Evolutionary conservation across 2,329 filamentous ascomycete species (phyloP).

Genomic region (Elsinoe perseae): DNA sequence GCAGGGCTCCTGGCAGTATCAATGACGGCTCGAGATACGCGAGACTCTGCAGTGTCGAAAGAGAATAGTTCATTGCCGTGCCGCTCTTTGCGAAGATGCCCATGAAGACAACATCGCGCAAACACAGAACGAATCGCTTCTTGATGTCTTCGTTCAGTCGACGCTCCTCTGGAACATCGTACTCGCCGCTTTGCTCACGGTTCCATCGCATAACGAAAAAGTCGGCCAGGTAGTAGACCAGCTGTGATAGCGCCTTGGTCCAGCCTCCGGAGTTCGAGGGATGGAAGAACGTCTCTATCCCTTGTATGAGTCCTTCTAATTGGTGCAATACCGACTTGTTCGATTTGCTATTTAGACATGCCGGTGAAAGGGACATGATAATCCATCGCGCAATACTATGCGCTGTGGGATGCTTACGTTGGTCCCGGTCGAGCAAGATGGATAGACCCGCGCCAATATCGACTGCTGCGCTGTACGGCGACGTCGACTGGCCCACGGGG

Average conservation of each 20-base stretch:
- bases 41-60: constrained; percentile 80
- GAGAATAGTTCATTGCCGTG: constrained; percentile 83
- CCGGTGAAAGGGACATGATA: constrained; percentile 82
- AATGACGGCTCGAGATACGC: constrained; percentile 86
- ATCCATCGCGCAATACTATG: constrained; percentile 93
- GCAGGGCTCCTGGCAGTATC: constrained; percentile 84
- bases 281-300: constrained; percentile 97
- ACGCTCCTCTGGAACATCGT: constrained; percentile 73
- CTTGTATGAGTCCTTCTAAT: constrained; percentile 85
- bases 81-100: constrained; percentile 94
- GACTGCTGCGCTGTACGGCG: constrained; percentile 72
- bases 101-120: constrained; percentile 95
- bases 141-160: constrained; percentile 74
- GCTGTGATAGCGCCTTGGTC: constrained; percentile 82
- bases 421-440: constrained; percentile 82
- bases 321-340: constrained; percentile 64
- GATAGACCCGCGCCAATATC: constrained; percentile 79
- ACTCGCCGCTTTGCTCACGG: constrained; percentile 83
- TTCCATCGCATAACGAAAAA: constrained; percentile 98
- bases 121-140: constrained; percentile 76
- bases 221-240: constrained; percentile 87
- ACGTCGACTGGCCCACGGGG: constrained; percentile 89
- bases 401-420: constrained; percentile 82
- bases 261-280: constrained; percentile 90
- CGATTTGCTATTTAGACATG: constrained; percentile 65